Percentiles rank a stretch among this genome's conserved stretches.
Evolutionary conservation across 495 filamentous ascomycete genomes (phyloP).

Genomic region (Xylaria scruposa): DNA sequence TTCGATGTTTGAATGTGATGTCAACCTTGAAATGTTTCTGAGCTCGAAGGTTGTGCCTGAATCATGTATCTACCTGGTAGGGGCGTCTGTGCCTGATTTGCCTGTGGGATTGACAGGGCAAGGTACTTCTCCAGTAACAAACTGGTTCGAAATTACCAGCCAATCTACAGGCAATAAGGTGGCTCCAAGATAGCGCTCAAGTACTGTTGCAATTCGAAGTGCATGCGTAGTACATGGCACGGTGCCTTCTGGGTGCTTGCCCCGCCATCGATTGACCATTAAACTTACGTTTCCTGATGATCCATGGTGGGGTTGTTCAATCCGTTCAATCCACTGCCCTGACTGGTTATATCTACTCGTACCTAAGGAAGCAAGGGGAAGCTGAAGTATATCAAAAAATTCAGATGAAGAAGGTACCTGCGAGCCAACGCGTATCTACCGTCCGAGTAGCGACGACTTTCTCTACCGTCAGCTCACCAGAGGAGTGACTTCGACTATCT

Average conservation of each 20-base stretch:
- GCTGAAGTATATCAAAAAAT: neutral
- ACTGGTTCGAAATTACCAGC: neutral
- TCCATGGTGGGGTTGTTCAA: constrained; percentile 14
- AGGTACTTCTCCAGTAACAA: neutral
- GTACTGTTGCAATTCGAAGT: neutral
- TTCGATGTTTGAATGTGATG: neutral
- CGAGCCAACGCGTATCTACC: neutral
- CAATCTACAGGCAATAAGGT: neutral
- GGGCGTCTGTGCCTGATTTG: constrained; percentile 3
- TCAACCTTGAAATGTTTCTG: neutral
- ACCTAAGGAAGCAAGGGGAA: too few relatives aligned
- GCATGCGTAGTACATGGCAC: neutral
- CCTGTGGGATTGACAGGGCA: constrained; percentile 1
- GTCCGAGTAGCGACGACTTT: neutral
- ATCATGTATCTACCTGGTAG: neutral
- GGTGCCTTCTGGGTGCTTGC: constrained; percentile 6
- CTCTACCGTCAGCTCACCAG: neutral
- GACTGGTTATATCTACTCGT: neutral
- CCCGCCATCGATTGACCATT: constrained; percentile 7
- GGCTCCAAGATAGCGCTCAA: neutral
- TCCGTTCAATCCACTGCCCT: neutral
- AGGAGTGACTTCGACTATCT: neutral
- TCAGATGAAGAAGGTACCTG: constrained; percentile 4
- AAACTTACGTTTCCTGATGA: neutral
- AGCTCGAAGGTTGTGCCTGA: neutral